Conservation (phyloP, 2,329 filamentous ascomycete genomes). For the Ceratocystis cacaofunesta region DNA sequence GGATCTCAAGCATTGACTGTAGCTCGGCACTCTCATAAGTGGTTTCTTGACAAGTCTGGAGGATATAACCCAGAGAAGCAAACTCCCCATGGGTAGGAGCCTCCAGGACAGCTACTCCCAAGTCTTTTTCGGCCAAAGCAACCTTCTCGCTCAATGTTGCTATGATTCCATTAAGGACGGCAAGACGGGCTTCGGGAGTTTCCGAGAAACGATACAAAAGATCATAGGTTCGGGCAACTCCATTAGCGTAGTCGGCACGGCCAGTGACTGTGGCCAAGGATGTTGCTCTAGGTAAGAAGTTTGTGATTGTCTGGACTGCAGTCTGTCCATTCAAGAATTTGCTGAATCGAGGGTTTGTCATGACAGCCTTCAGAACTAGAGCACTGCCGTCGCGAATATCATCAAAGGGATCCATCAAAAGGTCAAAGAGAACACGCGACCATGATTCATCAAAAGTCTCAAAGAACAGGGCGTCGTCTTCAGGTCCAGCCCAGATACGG, state of each 20-base stretch:
- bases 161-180: constrained; percentile 44
- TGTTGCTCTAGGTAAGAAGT: constrained; percentile 40
- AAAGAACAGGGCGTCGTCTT: constrained; percentile 29
- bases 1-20: constrained; percentile 13
- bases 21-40: constrained; percentile 12
- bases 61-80: constrained; percentile 38
- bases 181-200: constrained; percentile 29
- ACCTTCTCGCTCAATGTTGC: constrained; percentile 50
- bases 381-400: constrained; percentile 57
- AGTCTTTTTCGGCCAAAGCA: constrained; percentile 43
- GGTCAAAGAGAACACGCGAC: constrained; percentile 54
- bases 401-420: constrained; percentile 81
- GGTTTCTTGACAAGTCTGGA: constrained; percentile 17
- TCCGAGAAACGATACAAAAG: constrained; percentile 47
- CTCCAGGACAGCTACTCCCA: constrained; percentile 50
- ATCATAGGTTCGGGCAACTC: constrained; percentile 63
- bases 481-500: constrained; percentile 27
- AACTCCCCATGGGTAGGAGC: constrained; percentile 57
- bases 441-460: constrained; percentile 34
- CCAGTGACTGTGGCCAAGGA: constrained; percentile 52
- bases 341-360: constrained; percentile 27
- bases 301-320: constrained; percentile 25
- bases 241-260: constrained; percentile 83
- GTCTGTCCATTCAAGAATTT: constrained; percentile 14
- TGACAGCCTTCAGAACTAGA: constrained; percentile 34